phyloP scores from a whole-genome alignment of 805 yeast genomes.

The Wickerhamomyces canadensis region DNA sequence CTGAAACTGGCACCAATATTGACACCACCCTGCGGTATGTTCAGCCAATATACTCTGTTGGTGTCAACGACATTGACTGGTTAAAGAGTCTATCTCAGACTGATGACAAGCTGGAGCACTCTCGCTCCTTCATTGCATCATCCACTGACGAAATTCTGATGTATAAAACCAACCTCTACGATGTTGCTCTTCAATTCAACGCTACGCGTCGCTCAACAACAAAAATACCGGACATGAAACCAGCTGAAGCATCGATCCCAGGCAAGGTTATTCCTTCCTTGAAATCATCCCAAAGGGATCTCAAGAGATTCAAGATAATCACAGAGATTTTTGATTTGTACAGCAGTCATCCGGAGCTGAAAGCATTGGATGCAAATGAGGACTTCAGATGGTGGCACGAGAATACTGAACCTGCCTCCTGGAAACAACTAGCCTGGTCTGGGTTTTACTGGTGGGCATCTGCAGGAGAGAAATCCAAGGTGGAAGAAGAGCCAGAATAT shows the following conservation, averaged over 20 bases:
- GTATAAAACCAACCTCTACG: conserved; percentile 47
- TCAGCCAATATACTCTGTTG: conserved; percentile 56
- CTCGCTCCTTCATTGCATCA: conserved; percentile 43
- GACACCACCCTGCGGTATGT: conserved; percentile 25
- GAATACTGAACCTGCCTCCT: conserved; percentile 43
- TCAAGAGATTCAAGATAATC: conserved; percentile 29
- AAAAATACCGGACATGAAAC: conserved; percentile 8
- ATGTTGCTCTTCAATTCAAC: conserved; percentile 30
- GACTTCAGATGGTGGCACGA: conserved; percentile 37
- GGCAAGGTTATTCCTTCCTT: conserved; percentile 6
- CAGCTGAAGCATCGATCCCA: conserved; percentile 8
- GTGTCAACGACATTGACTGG: conserved; percentile 50
- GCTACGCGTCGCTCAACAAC: conserved; percentile 1
- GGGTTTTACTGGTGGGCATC: conserved; percentile 87
- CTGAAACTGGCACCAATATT: conserved; percentile 19
- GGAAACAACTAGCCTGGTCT: conserved; percentile 57
- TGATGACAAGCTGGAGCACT: neutral
- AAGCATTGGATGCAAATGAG: conserved; percentile 7
- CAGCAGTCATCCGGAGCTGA: neutral
- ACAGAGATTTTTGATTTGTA: conserved; percentile 15
- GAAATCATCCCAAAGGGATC: conserved; percentile 33
- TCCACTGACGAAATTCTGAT: conserved; percentile 64
- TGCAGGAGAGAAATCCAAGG: conserved; percentile 57
- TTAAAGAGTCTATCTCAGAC: conserved; percentile 19
- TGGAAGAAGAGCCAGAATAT: conserved; percentile 33